Conservation (phyloP, 2,329 filamentous ascomycete genomes). For the Exophiala oligosperma region DNA sequence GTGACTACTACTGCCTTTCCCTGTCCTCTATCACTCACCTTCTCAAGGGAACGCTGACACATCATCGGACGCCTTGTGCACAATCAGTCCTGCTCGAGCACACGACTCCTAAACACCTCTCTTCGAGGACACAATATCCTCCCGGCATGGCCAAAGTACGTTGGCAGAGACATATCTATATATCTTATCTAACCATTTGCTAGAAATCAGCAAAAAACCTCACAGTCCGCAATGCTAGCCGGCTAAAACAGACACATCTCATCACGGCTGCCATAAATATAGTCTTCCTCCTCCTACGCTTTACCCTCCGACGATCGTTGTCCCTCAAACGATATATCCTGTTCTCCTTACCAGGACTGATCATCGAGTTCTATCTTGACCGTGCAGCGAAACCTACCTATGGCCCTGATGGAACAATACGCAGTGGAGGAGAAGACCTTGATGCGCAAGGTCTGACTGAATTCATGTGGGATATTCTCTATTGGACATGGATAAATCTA, state of each 20-base stretch:
- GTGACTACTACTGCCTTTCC: neutral
- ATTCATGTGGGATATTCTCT: constrained; percentile 96
- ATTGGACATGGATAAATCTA: constrained; percentile 85
- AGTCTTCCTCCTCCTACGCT: constrained; percentile 72
- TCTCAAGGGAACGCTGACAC: too few species aligned
- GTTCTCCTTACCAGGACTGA: constrained; percentile 70
- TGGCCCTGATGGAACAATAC: constrained; percentile 65
- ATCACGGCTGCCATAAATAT: constrained; percentile 70
- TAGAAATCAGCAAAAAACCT: constrained; percentile 57
- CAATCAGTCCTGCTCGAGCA: neutral
- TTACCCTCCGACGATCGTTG: constrained; percentile 62
- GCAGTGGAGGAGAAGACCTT: constrained; percentile 81
- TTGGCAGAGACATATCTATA: too few species aligned
- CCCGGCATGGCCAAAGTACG: constrained; percentile 28
- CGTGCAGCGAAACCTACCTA: constrained; percentile 76
- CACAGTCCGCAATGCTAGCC: constrained; percentile 74
- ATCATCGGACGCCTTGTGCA: too few species aligned
- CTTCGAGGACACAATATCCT: neutral
- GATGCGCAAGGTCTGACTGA: constrained; percentile 86
- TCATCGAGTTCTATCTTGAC: constrained; percentile 85
- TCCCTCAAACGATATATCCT: constrained; percentile 67
- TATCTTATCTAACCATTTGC: neutral
- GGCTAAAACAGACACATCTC: constrained; percentile 79
- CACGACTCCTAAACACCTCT: neutral
- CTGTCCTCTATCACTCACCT: too few species aligned